phyloP scores from a whole-genome alignment of 495 filamentous ascomycete species.

The Friedmanniomyces endolithicus region DNA sequence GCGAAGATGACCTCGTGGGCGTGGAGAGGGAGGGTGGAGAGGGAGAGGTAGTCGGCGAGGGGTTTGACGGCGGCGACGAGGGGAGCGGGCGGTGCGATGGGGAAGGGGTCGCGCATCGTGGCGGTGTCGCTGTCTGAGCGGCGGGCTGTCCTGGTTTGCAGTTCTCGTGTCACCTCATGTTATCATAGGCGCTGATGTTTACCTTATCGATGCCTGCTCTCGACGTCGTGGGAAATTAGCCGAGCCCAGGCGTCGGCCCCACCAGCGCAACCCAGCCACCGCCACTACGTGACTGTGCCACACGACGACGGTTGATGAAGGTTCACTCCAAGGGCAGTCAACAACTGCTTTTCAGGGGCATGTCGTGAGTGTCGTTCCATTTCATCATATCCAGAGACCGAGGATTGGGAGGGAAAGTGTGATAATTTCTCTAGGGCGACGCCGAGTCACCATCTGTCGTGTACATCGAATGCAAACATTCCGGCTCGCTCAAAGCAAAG shows the following conservation, averaged over 20 bases:
- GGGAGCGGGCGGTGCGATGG: conserved; percentile 42
- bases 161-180: not conserved
- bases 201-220: too few relatives aligned
- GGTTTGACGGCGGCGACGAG: conserved; percentile 44
- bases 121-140: not conserved
- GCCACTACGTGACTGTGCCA: not conserved
- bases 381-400: too few relatives aligned
- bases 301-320: too few relatives aligned
- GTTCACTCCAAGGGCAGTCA: too few relatives aligned
- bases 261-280: not conserved
- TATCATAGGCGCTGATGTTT: too few relatives aligned
- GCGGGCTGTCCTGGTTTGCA: not conserved
- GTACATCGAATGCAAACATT: too few relatives aligned
- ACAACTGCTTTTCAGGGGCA: not conserved
- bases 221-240: too few relatives aligned
- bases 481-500: too few relatives aligned
- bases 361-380: not conserved
- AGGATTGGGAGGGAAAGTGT: too few relatives aligned
- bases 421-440: too few relatives aligned
- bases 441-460: too few relatives aligned
- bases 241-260: not conserved
- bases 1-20: conserved; percentile 76
- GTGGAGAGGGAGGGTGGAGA: conserved; percentile 69
- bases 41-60: conserved; percentile 43
- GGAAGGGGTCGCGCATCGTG: conserved; percentile 60